Base-by-base conservation (phyloP, 2,329 filamentous ascomycete genomes). In the Rhinocladiella similis region DNA sequence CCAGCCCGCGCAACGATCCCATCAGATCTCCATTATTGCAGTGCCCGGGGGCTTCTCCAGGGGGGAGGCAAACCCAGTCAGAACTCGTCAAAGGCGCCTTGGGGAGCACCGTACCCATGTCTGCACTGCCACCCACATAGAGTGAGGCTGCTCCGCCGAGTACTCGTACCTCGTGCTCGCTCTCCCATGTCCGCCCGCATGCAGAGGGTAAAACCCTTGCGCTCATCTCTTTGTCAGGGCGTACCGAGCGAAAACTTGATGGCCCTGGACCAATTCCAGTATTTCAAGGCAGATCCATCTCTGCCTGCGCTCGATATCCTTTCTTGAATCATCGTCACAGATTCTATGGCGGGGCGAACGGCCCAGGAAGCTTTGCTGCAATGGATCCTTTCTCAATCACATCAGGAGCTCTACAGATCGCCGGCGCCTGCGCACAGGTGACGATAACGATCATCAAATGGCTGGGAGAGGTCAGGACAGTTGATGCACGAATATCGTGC, bases 131-230 rank as follows among this genome's bases (percentile, higher is more conserved):
- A 29, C 54, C 46, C 43, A 16, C 12, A 5, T 14, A 27, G 52
- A 51, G 53, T 56, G 53, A 56, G 87, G 76, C 59, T 82, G 80
- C 7, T 33, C 29, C 29, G 29, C 29, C 29, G 29, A 33, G 29
- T 33, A 33, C 29, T 33, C 2, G 29, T 5, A 27, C 18, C 43
- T 27, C 18, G 19, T 47, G 16, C 20, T 7, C 13, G 5, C 43
- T 20, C 22, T 6, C 22, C 14, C 43, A 47, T 47, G 18, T 3
- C 19, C 19, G 43, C 6, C 18, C 6, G 22, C 43, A 25, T 18
- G 5, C 43, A 47, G 16, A 19, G 18, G 10, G 29, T 4, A 3
- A 27, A 27, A 27, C 25, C 25, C 4, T 27, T 27, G 25, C 7
- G 5, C 6, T 33, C 29, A 33, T 7, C 10, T 33, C 29, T 33